These are phyloP conservation scores for Postia placenta DNA, from an alignment of 768 basidiomycete species.

Conservation along the genomic window DNA sequence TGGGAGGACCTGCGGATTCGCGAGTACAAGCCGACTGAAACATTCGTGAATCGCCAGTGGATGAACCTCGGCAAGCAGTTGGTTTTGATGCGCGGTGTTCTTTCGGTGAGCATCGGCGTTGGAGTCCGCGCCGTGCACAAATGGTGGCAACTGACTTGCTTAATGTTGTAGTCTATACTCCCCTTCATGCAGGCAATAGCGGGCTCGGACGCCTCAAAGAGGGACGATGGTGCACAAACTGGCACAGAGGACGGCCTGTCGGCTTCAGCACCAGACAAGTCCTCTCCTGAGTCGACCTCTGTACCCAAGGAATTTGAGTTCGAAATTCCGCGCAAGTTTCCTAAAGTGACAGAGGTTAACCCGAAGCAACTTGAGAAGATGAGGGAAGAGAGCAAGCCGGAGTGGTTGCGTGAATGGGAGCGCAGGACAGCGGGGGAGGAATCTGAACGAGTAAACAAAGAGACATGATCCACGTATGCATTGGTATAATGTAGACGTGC, in stretches of 20 bases:
- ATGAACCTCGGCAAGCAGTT: not conserved
- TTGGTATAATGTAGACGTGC: too few relatives aligned
- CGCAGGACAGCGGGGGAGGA: not conserved
- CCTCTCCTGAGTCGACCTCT: not conserved
- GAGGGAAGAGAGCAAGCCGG: not conserved
- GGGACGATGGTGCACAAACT: not conserved
- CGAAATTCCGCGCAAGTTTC: not conserved
- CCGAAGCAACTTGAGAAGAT: not conserved
- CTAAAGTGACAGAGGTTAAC: not conserved
- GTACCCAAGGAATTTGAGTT: not conserved
- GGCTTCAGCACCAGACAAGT: not conserved
- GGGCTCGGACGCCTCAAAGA: not conserved
- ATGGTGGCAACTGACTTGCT: not conserved
- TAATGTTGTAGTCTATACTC: not conserved
- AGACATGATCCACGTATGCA: too few relatives aligned
- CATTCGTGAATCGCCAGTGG: not conserved
- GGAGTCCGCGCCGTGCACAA: not conserved
- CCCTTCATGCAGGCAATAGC: not conserved
- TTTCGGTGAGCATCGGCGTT: not conserved
- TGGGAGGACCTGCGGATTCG: conserved; percentile 3
- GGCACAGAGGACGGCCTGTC: not conserved
- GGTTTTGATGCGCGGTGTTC: not conserved
- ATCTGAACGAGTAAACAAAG: not conserved
- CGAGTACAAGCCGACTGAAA: not conserved
- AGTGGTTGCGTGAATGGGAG: not conserved